These are phyloP conservation scores for Epichloe coenophiala DNA, from an alignment of 2,329 filamentous ascomycete species.

Conservation along the genomic window DNA sequence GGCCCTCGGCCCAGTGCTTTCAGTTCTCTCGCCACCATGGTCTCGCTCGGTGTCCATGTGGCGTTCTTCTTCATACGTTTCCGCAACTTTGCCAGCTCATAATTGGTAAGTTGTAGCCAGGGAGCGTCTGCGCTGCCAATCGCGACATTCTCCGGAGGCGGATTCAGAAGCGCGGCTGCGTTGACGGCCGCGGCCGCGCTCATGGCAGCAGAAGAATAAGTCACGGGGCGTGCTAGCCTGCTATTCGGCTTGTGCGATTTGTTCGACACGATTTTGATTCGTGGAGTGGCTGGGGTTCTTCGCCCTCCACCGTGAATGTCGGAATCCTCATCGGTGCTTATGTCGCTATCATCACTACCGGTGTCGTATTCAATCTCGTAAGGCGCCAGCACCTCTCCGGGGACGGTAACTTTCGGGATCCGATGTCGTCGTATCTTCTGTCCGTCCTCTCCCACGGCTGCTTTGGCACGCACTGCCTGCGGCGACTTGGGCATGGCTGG, in stretches of 20 bases:
- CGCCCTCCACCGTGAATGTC: slow-evolving; percentile 24
- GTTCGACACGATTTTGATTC: slow-evolving; percentile 35
- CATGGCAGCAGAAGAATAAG: slow-evolving; percentile 21
- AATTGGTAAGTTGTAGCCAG: slow-evolving; percentile 52
- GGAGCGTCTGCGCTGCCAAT: slow-evolving; percentile 46
- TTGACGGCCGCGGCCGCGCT: slow-evolving; percentile 26
- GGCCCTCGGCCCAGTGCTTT: slow-evolving; percentile 55
- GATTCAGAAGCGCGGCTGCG: slow-evolving; percentile 33
- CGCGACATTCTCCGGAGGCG: slow-evolving; percentile 45
- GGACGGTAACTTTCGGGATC: slow-evolving; percentile 48
- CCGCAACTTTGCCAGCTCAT: slow-evolving; percentile 53
- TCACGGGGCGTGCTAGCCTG: slow-evolving; percentile 18
- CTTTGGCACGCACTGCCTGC: slow-evolving; percentile 35
- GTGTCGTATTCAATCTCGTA: slow-evolving; percentile 51
- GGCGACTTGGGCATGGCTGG: slow-evolving; percentile 40
- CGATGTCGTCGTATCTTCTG: slow-evolving; percentile 32
- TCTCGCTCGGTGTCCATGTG: slow-evolving; percentile 71
- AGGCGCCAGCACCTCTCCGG: slow-evolving; percentile 51
- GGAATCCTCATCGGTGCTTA: slow-evolving; percentile 37
- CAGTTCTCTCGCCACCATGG: slow-evolving; percentile 72
- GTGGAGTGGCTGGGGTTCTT: slow-evolving; percentile 25
- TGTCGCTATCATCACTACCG: slow-evolving; percentile 39
- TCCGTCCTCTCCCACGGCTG: slow-evolving; percentile 29
- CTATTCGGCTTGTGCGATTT: slow-evolving; percentile 34
- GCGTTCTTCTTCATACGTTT: slow-evolving; percentile 91